Percentiles rank a stretch among this genome's conserved stretches.
Conservation (phyloP, 2,329 filamentous ascomycete species). For the Colletotrichum sp. region DNA sequence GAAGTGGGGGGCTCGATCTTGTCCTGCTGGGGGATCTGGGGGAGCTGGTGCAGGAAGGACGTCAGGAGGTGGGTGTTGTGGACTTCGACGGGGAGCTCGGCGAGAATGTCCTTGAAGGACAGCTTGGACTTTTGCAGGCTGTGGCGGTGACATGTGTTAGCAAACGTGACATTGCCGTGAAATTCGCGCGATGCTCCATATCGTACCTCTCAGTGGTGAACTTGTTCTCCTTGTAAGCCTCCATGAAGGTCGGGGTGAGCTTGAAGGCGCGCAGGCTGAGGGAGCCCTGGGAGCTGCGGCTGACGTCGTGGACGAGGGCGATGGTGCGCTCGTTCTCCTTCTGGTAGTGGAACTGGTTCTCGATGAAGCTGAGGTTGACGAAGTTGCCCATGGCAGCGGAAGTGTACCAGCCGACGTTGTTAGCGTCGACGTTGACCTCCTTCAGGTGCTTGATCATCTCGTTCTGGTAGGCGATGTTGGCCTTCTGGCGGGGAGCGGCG, state of each 20-base stretch:
- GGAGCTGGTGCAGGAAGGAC: constrained; percentile 92
- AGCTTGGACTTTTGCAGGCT: constrained; percentile 95
- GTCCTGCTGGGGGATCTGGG: constrained; percentile 66
- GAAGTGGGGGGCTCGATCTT: constrained; percentile 80
- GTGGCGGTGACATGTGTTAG: constrained; percentile 18
- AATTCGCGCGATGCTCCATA: neutral
- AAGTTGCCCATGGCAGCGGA: constrained; percentile 99
- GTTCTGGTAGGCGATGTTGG: constrained; percentile 85
- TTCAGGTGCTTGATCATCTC: constrained; percentile 98
- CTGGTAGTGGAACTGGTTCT: constrained; percentile 98
- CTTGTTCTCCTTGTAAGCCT: constrained; percentile 94
- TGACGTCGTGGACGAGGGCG: constrained; percentile 92
- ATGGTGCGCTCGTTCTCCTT: constrained; percentile 90
- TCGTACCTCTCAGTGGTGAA: constrained; percentile 91
- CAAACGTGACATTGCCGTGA: neutral
- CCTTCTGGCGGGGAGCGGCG: constrained; percentile 89
- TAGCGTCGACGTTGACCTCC: constrained; percentile 98
- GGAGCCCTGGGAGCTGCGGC: constrained; percentile 90
- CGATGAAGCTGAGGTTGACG: constrained; percentile 90
- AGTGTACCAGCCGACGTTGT: constrained; percentile 98
- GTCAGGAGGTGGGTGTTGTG: constrained; percentile 98
- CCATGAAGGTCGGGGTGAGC: constrained; percentile 85
- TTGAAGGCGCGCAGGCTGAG: constrained; percentile 91
- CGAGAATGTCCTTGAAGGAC: constrained; percentile 90
- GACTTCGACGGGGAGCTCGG: constrained; percentile 86